Base-by-base conservation (phyloP, 768 basidiomycete genomes). In the Podaxis pistillaris region DNA sequence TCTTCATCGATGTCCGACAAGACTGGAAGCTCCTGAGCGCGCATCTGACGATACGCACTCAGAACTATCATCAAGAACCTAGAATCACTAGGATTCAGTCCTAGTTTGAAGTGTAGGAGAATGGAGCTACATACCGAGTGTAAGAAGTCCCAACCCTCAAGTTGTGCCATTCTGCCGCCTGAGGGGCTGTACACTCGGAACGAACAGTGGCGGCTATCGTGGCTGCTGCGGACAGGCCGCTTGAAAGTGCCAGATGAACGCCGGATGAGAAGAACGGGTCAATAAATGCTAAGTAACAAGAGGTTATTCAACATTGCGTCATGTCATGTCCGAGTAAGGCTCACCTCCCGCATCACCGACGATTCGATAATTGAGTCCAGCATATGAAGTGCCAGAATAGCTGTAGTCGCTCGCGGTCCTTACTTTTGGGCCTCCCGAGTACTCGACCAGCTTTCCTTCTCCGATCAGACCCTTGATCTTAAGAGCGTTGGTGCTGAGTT, bases 11-110 rank as follows among this genome's bases (percentile, higher is more conserved):
- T 68, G 58, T 82, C 79, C 2, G 72, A 69, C 17, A 82, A 73
- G 9, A 81, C 74, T 28, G 76, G 72, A 3, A 66, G 64, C 22
- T 71, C 68, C 66, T 83, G 81, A 4, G 75, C 67, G 17, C 74
- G 74, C 60, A 82, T 80, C 66, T 83, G 81, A 63, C 78, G 75
- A 69, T 82, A 83, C 30, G 79, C 78, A 64, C 79, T 79, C 40
- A 83, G 71, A 4, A 80, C 79, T 52, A 82, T 80, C 19, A 83
- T 66, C 19, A 81, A 68, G 68, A 81, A 83, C 49, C 79, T 81
- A 44, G 15, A 60, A 50, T 46, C 17, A 19, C 17, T 1, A 24
- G 56, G 17, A 15, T 26, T 50, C 33, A 50, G 12, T n/a, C 4
- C 33, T 24, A 24, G 7, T 47, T 49, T 17, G 30, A 24, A 9